Percentiles rank a stretch among this genome's conserved stretches.
phyloP scores from a whole-genome alignment of 768 basidiomycete species.

The Auriscalpium vulgare region DNA sequence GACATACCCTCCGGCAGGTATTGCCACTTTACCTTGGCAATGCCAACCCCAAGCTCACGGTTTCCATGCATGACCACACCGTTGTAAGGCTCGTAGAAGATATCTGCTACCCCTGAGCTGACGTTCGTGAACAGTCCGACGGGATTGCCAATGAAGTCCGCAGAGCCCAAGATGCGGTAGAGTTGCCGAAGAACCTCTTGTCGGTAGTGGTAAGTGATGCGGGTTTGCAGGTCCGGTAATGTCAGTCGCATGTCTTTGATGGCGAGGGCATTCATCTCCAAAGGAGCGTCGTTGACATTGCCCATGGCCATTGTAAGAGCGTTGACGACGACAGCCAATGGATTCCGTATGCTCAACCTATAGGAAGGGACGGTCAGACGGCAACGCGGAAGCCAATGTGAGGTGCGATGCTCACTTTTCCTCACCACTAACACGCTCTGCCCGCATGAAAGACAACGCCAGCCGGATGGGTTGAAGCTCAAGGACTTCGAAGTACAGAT shows the following conservation, averaged over 20 bases:
- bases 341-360: conserved; percentile 77
- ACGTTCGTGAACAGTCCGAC: conserved; percentile 98
- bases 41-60: conserved; percentile 86
- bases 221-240: conserved; percentile 71
- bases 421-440: conserved; percentile 86
- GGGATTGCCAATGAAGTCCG: conserved; percentile 93
- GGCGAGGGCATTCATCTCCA: conserved; percentile 88
- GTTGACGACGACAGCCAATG: conserved; percentile 87
- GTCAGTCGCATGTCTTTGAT: conserved; percentile 93
- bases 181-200: conserved; percentile 91
- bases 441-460: conserved; percentile 94
- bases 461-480: conserved; percentile 92
- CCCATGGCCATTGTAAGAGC: conserved; percentile 95
- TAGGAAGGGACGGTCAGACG: neutral
- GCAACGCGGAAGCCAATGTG: neutral
- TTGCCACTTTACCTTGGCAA: conserved; percentile 65
- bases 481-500: conserved; percentile 92
- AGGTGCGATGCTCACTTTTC: conserved; percentile 59
- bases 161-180: conserved; percentile 95
- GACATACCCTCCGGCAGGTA: neutral
- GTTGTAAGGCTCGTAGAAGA: conserved; percentile 97
- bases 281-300: conserved; percentile 91
- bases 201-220: conserved; percentile 87
- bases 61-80: conserved; percentile 96
- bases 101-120: conserved; percentile 94